These are phyloP conservation scores for Ganoderma meredithae DNA, from an alignment of 1,284 basidiomycete genomes.

Conservation along the genomic window DNA sequence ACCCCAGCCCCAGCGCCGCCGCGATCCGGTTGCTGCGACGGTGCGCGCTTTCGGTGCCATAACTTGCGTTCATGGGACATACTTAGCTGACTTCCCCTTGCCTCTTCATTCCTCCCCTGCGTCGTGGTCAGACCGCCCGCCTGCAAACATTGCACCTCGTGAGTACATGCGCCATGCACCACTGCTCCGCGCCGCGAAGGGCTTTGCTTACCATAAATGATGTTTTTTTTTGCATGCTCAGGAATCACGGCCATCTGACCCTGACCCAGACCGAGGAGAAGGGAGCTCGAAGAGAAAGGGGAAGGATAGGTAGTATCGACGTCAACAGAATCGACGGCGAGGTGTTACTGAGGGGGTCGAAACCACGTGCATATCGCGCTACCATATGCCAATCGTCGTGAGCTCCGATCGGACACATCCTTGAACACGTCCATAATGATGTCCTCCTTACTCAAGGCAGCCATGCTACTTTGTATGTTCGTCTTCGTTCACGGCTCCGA, in stretches of 20 bases:
- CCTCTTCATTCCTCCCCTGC: neutral
- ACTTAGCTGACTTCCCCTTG: neutral
- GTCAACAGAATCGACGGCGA: neutral
- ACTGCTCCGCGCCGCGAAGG: neutral
- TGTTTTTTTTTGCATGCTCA: neutral
- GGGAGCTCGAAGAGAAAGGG: neutral
- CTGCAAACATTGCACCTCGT: constrained; percentile 1
- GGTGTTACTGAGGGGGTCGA: too few relatives aligned
- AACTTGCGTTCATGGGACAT: neutral
- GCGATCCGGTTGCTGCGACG: neutral
- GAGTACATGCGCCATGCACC: neutral
- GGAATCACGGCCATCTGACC: neutral
- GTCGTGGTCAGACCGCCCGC: neutral
- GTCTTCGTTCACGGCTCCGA: neutral
- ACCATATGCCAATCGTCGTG: neutral
- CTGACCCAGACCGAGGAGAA: neutral
- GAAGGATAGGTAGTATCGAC: neutral
- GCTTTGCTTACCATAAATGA: neutral
- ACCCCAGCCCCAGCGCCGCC: neutral
- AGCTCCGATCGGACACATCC: neutral
- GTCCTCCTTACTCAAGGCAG: neutral
- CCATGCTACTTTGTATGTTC: neutral
- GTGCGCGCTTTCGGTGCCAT: neutral
- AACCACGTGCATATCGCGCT: neutral
- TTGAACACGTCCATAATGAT: neutral